Base-by-base conservation (phyloP, 2,329 filamentous ascomycete genomes). In the Botryosphaeria dothidea region DNA sequence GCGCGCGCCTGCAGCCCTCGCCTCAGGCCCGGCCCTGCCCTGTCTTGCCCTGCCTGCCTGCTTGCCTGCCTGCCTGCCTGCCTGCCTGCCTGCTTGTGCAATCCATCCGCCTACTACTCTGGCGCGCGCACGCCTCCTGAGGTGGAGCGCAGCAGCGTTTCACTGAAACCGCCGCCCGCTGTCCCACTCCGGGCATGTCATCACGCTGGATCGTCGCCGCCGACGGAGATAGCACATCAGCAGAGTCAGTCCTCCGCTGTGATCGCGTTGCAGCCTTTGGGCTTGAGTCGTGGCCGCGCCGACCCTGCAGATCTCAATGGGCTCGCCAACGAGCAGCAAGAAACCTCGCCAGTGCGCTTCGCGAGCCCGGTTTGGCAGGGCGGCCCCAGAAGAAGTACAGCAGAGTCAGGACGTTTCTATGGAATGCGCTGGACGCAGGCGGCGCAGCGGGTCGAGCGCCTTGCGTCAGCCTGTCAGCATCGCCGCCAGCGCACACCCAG, bases 401-500 rank as follows among this genome's bases (percentile, higher is more conserved):
- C 11, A 34, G 49, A 52, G 49, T 31, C 29, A 52, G 17, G 29
- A 46, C 38, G 38, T 45, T 60, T 34, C 56, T 29, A n/a, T 36
- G 52, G 52, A 56, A 56, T 56, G 52, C 34, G 31, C 21, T 62
- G 45, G 58, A 36, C 57, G 57, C 29, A 27, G 34, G 17, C 51
- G 52, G 25, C 25, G 31, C 41, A 19, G 41, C 41, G 46, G 45
- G 58, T 51, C 46, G 60, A 38, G 36, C 61, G 38, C 34, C 45
- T 63, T 54, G 61, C 61, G 61, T 54, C 61, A 62, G 61, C 48
- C 48, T 63, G 61, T 63, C 61, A 63, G 61, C 56, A 48, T 21
- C 41, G 29, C 56, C 23, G 49, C 56, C 56, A 60, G 41, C 60
- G 46, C 48, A 52, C 48, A 52, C 56, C 38, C 49, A 51, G 61